These are phyloP conservation scores for Sisymbrium irio DNA, from an alignment of 345 rosid genomes.

Conservation along the genomic window DNA sequence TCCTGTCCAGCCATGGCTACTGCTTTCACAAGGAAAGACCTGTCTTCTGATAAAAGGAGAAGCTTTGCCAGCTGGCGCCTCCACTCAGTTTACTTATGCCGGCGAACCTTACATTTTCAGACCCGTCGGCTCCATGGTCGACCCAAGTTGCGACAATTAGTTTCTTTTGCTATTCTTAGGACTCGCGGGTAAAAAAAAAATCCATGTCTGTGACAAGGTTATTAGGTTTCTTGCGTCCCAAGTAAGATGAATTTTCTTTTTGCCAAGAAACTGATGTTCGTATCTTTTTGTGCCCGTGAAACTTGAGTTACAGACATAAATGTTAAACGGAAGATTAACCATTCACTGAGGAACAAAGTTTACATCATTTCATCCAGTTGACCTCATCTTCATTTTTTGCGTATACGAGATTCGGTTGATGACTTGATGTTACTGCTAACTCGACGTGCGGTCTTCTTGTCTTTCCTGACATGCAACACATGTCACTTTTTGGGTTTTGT, in stretches of 20 bases:
- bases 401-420: not conserved
- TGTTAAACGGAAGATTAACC: not conserved
- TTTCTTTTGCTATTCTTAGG: not conserved
- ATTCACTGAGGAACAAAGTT: not conserved
- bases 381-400: not conserved
- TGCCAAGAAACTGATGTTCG: not conserved
- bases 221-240: not conserved
- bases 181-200: not conserved
- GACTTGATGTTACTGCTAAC: too few species aligned
- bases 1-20: constrained; percentile 7
- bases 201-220: not conserved
- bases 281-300: not conserved
- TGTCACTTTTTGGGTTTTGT: not conserved
- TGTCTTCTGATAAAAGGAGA: constrained; percentile 26
- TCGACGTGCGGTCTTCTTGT: not conserved
- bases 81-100: constrained; percentile 11
- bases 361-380: not conserved
- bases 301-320: not conserved
- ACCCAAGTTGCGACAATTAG: not conserved
- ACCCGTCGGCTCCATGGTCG: not conserved
- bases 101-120: constrained; percentile 30
- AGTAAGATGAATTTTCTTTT: not conserved
- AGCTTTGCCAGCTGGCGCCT: constrained; percentile 3
- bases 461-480: not conserved
- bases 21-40: constrained; percentile 7